phyloP scores from a whole-genome alignment of 75 land plant species.

The Cryptomeria japonica region DNA sequence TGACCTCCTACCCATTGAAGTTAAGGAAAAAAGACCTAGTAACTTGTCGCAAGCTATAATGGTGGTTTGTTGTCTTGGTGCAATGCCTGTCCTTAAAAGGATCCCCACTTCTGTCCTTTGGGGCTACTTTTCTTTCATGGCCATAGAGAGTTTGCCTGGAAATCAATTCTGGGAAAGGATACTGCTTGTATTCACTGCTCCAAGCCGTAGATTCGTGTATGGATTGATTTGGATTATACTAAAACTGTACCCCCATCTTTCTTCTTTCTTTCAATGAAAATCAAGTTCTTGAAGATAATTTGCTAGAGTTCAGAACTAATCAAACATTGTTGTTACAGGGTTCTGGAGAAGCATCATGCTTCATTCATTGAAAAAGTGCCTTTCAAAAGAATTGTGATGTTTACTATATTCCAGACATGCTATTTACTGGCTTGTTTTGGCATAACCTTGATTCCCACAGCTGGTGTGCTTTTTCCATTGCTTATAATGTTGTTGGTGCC shows the following conservation, averaged over 20 bases:
- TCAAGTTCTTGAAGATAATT: not conserved
- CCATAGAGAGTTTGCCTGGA: constrained; percentile 94
- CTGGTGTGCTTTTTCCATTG: constrained; percentile 87
- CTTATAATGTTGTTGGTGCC: constrained; percentile 89
- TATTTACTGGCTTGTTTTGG: constrained; percentile 75
- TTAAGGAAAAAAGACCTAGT: constrained; percentile 85
- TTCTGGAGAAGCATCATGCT: constrained; percentile 71
- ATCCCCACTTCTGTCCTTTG: constrained; percentile 90
- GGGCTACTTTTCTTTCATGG: constrained; percentile 99
- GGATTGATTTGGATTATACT: not conserved
- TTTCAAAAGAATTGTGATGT: constrained; percentile 66
- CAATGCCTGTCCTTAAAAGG: constrained; percentile 80
- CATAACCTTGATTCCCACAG: constrained; percentile 86
- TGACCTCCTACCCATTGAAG: constrained; percentile 83
- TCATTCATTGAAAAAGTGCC: constrained; percentile 86
- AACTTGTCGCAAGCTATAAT: constrained; percentile 77
- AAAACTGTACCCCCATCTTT: not conserved
- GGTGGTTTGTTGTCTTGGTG: constrained; percentile 88
- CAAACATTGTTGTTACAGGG: constrained; percentile 35
- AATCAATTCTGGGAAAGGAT: constrained; percentile 98
- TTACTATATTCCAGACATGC: constrained; percentile 77
- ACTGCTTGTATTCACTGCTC: constrained; percentile 73
- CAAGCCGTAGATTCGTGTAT: constrained; percentile 85
- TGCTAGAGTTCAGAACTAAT: not conserved
- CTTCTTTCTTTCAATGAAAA: not conserved